phyloP scores from a whole-genome alignment of 306 rosid species.

The Begonia fuchsioides region DNA sequence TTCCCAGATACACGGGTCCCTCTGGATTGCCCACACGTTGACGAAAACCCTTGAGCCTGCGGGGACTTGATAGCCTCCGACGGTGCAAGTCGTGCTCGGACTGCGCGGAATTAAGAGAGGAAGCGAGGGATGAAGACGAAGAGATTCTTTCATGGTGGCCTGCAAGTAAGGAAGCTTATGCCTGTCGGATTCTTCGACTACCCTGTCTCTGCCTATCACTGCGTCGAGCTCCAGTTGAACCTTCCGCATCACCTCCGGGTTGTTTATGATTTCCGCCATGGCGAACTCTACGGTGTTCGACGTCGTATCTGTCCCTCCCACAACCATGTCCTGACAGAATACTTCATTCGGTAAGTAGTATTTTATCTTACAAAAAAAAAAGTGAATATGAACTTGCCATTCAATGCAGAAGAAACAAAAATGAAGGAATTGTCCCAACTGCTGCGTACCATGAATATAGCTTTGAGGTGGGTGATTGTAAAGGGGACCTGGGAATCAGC shows the following conservation, averaged over 20 bases:
- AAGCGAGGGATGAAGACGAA: conserved; percentile 42
- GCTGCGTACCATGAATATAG: no score
- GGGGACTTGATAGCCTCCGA: conserved; percentile 54
- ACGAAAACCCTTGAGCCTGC: conserved; percentile 38
- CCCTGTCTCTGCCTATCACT: conserved; percentile 29
- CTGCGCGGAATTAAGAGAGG: conserved; percentile 44
- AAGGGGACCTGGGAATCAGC: not conserved
- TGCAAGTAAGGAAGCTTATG: conserved; percentile 33
- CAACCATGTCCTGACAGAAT: conserved; percentile 43
- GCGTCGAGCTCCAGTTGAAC: conserved; percentile 30
- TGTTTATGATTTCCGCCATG: conserved; percentile 38
- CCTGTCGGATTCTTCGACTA: conserved; percentile 59
- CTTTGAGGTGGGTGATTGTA: not conserved
- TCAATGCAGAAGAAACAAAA: no score
- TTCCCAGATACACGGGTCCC: conserved; percentile 54
- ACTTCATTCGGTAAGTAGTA: no score
- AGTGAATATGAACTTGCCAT: no score
- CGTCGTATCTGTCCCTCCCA: conserved; percentile 54
- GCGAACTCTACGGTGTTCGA: conserved; percentile 56
- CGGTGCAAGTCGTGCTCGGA: conserved; percentile 26
- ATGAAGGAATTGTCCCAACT: no score
- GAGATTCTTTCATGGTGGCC: conserved; percentile 62
- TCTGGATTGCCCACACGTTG: conserved; percentile 72
- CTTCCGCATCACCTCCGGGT: conserved; percentile 25
- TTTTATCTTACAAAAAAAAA: no score